These are phyloP conservation scores for Coprinopsis sp. DNA, from an alignment of 768 basidiomycete genomes.

Conservation along the genomic window DNA sequence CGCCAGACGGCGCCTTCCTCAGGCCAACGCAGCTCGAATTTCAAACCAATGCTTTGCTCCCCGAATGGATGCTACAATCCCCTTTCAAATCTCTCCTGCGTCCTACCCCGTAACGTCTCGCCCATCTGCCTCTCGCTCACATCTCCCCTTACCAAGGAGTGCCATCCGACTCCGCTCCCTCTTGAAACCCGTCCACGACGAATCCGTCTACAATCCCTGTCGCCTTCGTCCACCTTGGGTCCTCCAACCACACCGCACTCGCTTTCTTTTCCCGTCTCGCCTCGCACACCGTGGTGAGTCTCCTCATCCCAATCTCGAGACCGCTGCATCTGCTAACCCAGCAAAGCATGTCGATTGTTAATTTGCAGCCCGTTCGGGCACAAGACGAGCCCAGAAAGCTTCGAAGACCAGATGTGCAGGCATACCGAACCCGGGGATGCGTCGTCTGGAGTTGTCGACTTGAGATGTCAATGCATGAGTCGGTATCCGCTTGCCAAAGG, in stretches of 20 bases:
- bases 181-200: conserved; percentile 50
- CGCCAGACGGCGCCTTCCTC: too few relatives aligned
- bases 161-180: conserved; percentile 59
- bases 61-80: not conserved
- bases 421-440: conserved; percentile 91
- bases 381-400: conserved; percentile 95
- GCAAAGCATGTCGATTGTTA: conserved; percentile 81
- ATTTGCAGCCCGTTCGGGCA: conserved; percentile 81
- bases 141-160: conserved; percentile 31
- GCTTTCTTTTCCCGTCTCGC: conserved; percentile 83
- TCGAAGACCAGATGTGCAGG: conserved; percentile 74
- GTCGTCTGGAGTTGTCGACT: conserved; percentile 67
- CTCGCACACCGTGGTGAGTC: conserved; percentile 74
- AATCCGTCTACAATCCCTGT: conserved; percentile 70
- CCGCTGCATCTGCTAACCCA: conserved; percentile 65
- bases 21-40: too few relatives aligned
- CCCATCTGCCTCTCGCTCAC: conserved; percentile 16
- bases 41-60: not conserved
- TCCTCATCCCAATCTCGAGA: conserved; percentile 74
- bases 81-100: too few relatives aligned
- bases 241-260: conserved; percentile 62
- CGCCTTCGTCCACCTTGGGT: conserved; percentile 78
- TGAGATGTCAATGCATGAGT: conserved; percentile 76
- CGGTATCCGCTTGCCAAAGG: conserved; percentile 75
- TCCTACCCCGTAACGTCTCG: conserved; percentile 16